Conservation (phyloP, 2,329 filamentous ascomycete genomes). For the Helminthosporium solani region DNA sequence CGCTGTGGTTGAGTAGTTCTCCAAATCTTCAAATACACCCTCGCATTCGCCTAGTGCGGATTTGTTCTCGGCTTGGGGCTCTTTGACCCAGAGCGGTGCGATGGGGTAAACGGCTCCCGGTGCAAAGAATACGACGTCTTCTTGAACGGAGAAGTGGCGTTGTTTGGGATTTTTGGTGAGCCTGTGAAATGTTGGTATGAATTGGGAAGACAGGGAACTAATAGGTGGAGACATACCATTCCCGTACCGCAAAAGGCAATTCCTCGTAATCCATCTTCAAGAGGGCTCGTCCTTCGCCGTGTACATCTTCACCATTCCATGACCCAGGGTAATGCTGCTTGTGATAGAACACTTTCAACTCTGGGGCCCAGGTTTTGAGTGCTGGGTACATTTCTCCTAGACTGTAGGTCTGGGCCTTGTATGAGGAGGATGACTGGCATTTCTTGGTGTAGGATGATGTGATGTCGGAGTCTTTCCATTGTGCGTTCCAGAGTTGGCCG, state of each 20-base stretch:
- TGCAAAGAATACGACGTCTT: slow-evolving; percentile 54
- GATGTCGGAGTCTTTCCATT: slow-evolving; percentile 22
- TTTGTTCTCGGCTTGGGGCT: slow-evolving; percentile 31
- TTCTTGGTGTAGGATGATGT: slow-evolving; percentile 20
- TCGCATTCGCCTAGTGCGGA: slow-evolving; percentile 11
- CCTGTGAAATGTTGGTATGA: slow-evolving; percentile 41
- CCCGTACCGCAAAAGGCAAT: slow-evolving; percentile 46
- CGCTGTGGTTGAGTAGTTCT: slow-evolving; percentile 30
- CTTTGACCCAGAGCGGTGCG: slow-evolving; percentile 54
- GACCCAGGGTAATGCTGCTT: slow-evolving; percentile 50
- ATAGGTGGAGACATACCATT: slow-evolving; percentile 4
- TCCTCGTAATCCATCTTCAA: slow-evolving; percentile 51
- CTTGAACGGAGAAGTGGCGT: slow-evolving; percentile 43
- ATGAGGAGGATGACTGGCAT: slow-evolving; percentile 19
- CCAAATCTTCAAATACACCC: slow-evolving; percentile 36
- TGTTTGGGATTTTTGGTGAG: slow-evolving; percentile 49
- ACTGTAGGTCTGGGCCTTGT: slow-evolving; percentile 32
- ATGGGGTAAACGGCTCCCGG: slow-evolving; percentile 54
- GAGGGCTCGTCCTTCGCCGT: slow-evolving; percentile 52
- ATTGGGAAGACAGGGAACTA: not conserved
- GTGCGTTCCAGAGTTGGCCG: slow-evolving; percentile 33
- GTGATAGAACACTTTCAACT: slow-evolving; percentile 42
- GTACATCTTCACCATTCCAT: slow-evolving; percentile 56
- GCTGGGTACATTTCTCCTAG: slow-evolving; percentile 36
- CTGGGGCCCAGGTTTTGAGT: slow-evolving; percentile 31